Evolutionary conservation across 2,329 filamentous ascomycete genomes (phyloP), one percentile per base, ranked within the genome.

Genomic region (Penicillium sp.): DNA sequence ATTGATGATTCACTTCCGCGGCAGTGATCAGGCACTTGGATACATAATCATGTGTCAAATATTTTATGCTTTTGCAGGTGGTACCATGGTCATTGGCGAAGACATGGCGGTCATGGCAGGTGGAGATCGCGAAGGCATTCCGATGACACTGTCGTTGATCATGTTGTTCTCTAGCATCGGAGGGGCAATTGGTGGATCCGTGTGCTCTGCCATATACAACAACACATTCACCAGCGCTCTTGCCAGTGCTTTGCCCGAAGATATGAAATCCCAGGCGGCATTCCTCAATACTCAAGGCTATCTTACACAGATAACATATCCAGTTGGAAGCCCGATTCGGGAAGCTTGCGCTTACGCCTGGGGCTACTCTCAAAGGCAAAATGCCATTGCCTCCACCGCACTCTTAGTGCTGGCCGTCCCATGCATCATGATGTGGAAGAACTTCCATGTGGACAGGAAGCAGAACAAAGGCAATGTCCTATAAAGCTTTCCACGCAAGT

Each of bases 51-150:
- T 82, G 75, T 80, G 78, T 52, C 80, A 83, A 59, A 77, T 84
- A 49, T 76, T 84, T 57, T 79, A 83, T 47, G 80, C 81, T 15
- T 73, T 82, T 52, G 75, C 75, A 10, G 81, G 80, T 10, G 78
- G 78, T 46, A 80, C 79, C 20, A 72, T 83, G 9, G 77, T 84
- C 23, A 76, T 84, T 54, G 75, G 77, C 49, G 72, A 81, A 56
- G 79, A 86, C 53, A 79, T 87, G 58, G 81, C 82, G 4, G 78
- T 85, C 33, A 80, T 86, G 67, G 75, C 80, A 0, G 76, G 80
- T 2, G 78, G 80, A 13, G 77, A 77, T 51, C 82, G 84, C 44
- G 75, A 80, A 45, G 76, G 83, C 34, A 73, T 84, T 4, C 80
- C 82, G 18, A 70, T 74, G 66, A 66, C 73, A 60, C 62, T 75